These are phyloP conservation scores for Citropsis articulata DNA, from an alignment of 345 rosid species.

Conservation along the genomic window DNA sequence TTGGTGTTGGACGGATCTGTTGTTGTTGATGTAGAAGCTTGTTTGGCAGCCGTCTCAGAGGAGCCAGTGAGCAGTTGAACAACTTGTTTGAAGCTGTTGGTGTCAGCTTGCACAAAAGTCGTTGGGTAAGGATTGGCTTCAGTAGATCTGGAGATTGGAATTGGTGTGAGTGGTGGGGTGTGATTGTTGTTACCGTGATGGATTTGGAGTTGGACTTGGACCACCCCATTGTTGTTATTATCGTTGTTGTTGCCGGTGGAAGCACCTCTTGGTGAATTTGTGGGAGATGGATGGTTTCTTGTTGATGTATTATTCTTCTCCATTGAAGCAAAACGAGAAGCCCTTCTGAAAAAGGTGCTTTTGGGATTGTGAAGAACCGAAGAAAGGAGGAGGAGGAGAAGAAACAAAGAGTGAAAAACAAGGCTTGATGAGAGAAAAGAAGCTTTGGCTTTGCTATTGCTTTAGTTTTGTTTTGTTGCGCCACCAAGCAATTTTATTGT, in stretches of 20 bases:
- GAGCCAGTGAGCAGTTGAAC: slow-evolving; percentile 96
- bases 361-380: neutral
- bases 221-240: slow-evolving; percentile 7
- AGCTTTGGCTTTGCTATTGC: slow-evolving; percentile 7
- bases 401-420: slow-evolving; percentile 38
- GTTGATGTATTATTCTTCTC: slow-evolving; percentile 50
- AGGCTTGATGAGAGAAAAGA: slow-evolving; percentile 13
- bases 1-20: slow-evolving; percentile 30
- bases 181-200: neutral
- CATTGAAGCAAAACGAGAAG: slow-evolving; percentile 32
- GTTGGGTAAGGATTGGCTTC: slow-evolving; percentile 94
- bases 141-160: slow-evolving; percentile 69
- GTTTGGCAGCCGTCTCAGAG: slow-evolving; percentile 55
- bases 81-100: slow-evolving; percentile 83
- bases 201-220: slow-evolving; percentile 25
- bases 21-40: slow-evolving; percentile 43
- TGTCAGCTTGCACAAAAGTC: slow-evolving; percentile 91
- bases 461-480: slow-evolving; percentile 29
- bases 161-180: slow-evolving; percentile 46
- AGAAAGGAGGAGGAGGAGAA: neutral
- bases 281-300: slow-evolving; percentile 49
- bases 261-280: slow-evolving; percentile 45
- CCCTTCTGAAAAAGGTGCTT: neutral
- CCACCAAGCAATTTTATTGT: slow-evolving; percentile 8
- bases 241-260: slow-evolving; percentile 28